A percentile compares a stretch with the other conserved stretches of the same genome.
Evolutionary conservation across 108 stramenopile species (phyloP).

Genomic region (Mediolabrus comicus): DNA sequence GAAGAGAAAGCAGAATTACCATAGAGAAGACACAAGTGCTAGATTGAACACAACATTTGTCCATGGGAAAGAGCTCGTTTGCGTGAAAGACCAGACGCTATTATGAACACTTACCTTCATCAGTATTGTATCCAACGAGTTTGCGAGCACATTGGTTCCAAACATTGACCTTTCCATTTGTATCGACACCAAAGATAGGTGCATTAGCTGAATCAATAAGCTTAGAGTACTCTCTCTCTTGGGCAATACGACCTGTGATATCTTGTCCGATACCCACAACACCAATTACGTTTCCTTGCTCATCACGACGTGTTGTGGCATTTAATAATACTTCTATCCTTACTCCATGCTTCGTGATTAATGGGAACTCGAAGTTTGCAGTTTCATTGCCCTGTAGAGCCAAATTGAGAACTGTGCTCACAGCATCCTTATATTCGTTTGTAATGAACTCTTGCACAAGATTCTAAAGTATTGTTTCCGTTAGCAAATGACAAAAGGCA

Average conservation of each 20-base stretch:
- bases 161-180: conserved; percentile 30
- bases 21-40: too few species aligned
- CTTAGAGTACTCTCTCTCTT: conserved; percentile 38
- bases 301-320: conserved; percentile 70
- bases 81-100: conserved; percentile 61
- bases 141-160: conserved; percentile 43
- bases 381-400: conserved; percentile 61
- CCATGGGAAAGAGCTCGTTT: conserved; percentile 56
- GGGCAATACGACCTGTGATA: conserved; percentile 41
- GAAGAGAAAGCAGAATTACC: too few species aligned
- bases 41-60: too few species aligned
- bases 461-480: too few species aligned
- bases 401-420: conserved; percentile 26
- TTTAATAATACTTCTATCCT: conserved; percentile 61
- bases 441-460: conserved; percentile 42
- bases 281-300: conserved; percentile 62
- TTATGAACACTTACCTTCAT: conserved; percentile 39
- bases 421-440: conserved; percentile 9
- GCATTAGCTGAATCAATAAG: conserved; percentile 49
- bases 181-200: conserved; percentile 52
- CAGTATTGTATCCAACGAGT: conserved; percentile 22
- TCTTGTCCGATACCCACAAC: conserved; percentile 66
- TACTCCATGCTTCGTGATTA: conserved; percentile 58
- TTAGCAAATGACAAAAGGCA: too few species aligned
- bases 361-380: conserved; percentile 68